These are phyloP conservation scores for Neospora caninum DNA, from an alignment of 169 alveolate genomes.

Conservation along the genomic window DNA sequence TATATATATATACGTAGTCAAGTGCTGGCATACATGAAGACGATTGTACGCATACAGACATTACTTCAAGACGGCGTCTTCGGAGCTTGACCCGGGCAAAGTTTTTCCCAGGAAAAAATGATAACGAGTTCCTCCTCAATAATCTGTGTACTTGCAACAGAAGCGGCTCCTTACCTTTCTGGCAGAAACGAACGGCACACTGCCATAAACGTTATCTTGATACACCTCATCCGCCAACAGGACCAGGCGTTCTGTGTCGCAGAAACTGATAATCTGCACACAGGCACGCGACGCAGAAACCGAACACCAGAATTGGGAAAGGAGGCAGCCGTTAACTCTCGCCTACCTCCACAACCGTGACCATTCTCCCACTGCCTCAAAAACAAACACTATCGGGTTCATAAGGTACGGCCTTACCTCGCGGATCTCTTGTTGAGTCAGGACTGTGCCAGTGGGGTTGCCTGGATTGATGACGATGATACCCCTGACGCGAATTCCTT, in stretches of 20 bases:
- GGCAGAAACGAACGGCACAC: constrained; percentile 78
- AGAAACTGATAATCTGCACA: constrained; percentile 76
- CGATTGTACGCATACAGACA: too few relatives aligned
- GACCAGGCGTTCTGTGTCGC: constrained; percentile 79
- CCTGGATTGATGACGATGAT: constrained; percentile 90
- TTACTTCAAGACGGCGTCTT: too few relatives aligned
- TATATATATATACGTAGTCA: too few relatives aligned
- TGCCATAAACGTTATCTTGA: constrained; percentile 84
- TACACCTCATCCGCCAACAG: constrained; percentile 92
- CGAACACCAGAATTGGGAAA: neutral
- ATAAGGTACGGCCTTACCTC: constrained; percentile 11
- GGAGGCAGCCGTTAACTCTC: neutral
- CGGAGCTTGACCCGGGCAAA: too few relatives aligned
- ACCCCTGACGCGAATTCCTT: constrained; percentile 78
- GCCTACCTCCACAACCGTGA: neutral
- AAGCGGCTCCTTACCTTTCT: constrained; percentile 72
- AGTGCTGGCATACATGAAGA: too few relatives aligned
- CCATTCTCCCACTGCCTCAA: neutral
- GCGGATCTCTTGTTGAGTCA: constrained; percentile 74
- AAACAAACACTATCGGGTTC: neutral
- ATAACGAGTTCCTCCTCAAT: too few relatives aligned
- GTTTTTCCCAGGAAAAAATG: too few relatives aligned
- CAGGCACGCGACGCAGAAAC: neutral
- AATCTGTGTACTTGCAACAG: too few relatives aligned
- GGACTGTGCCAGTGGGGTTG: constrained; percentile 87